Evolutionary conservation across 2,329 filamentous ascomycete genomes (phyloP), one percentile per base, ranked within the genome.

Genomic region (Arthrobotrys megalospora): DNA sequence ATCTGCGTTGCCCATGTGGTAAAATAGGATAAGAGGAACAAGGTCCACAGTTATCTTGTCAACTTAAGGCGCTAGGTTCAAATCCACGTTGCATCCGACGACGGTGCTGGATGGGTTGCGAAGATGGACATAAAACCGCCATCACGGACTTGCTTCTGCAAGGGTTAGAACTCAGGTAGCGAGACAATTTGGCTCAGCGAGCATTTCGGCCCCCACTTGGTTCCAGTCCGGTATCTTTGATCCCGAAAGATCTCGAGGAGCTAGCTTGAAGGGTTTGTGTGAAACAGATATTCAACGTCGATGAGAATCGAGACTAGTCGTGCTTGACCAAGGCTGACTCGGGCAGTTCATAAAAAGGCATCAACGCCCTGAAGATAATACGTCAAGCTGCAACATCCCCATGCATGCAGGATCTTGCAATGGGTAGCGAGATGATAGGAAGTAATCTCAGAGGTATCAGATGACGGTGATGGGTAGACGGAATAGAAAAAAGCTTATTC

Each of bases 1-100:
- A 32, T 65, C 24, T 76, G 72, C 50, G 72, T 76, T 76, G 72
- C 36, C 38, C 47, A 65, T 70, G 72, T 76, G 65, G 72, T 70
- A 76, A 43, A 65, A 70, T 28, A 67, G 48, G 28, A 58, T 52
- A 60, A 68, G 43, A 41, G 62, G 24, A 21, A 53, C 58, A 65
- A 73, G 69, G 62, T 52, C 48, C 55, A 43, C 47, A 52, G 34
- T 21, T 34, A 53, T 60, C 16, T 3, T 24, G 24, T 43, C 55
- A 43, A n/a, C n/a, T n/a, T n/a, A n/a, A 53, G 48, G 32, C 52
- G 68, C 68, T 72, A 72, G 62, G 63, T 67, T 63, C 70, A 55
- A 28, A 36, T 43, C 43, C 43, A 63, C 43, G 70, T 67, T 75
- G 69, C 69, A 65, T 73, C 69, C 69, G 69, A 73, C 55, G 62